Evolutionary conservation across 108 stramenopile genomes (phyloP), one percentile per base, ranked within the genome.

Genomic region (Epithemia pelagica): DNA sequence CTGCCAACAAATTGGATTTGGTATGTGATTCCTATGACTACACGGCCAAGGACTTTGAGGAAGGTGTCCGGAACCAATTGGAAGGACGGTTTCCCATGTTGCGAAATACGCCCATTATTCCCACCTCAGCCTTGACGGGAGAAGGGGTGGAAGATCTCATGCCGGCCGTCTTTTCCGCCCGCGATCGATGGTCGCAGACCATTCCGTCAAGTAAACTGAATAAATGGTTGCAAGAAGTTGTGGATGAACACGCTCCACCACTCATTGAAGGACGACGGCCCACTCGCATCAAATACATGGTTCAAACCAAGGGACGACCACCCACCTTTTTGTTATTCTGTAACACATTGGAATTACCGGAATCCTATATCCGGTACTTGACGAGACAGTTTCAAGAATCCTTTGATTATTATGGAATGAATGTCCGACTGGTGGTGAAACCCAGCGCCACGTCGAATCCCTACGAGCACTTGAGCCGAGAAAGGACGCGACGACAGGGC

Each of bases 1-100:
- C 82, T 5, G 95, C 92, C 30, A 96, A 96, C 67, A 96, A 96
- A 67, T 86, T 88, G 84, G 95, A 96, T 66, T 75, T 92, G 0
- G 62, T 96, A 30, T 82, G 87, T 29, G 90, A 86, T 58, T 72
- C 69, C 2, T 46, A 10, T 5, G 69, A 32, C 2, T 93, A 90
- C 53, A 70, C 82, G 1, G 66, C 74, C 1, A 32, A 74, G 26
- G 87, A 91, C 54, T 95, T 79, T 74, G 89, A 87, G 5, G 68
- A 68, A 51, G 81, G 70, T 33, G 94, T 95, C 10, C 79, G 77
- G 57, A 74, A 78, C 18, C 90, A 95, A 62, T 70, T 95, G 8
- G 89, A 95, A 70, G 32, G 54, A n/a, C 75, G 87, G 55, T 82
- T 85, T 59, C 94, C 94, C 1, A 83, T 90, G 71, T 72, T 95